A percentile compares a stretch with the other conserved stretches of the same genome.
These are phyloP conservation scores for Saturnispora zaruensis DNA, from an alignment of 805 yeast genomes.

Conservation along the genomic window DNA sequence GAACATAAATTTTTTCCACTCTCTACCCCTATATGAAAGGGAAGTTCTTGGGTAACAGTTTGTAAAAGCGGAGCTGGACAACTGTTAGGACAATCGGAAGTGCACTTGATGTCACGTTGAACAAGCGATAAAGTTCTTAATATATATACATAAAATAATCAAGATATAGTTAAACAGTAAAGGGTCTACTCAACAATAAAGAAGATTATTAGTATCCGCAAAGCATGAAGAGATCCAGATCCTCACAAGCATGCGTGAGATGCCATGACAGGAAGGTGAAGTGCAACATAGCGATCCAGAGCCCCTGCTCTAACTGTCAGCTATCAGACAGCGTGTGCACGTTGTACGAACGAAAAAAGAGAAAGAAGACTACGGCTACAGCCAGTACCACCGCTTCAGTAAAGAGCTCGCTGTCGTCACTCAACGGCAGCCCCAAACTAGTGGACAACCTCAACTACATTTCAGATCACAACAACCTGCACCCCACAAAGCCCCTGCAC, in stretches of 20 bases:
- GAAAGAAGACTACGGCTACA: conserved; percentile 12
- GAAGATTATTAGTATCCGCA: no score
- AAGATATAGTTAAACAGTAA: no score
- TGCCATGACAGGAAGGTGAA: conserved; percentile 72
- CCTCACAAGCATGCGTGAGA: conserved; percentile 62
- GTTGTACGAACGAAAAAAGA: conserved; percentile 39
- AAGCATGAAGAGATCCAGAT: conserved; percentile 43
- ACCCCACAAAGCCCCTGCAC: conserved; percentile 1
- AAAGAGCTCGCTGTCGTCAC: not conserved
- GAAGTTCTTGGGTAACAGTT: not conserved
- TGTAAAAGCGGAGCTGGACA: not conserved
- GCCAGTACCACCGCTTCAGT: not conserved
- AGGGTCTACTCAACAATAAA: no score
- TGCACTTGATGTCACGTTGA: no score
- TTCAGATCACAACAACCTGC: not conserved
- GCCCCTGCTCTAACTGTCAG: conserved; percentile 56
- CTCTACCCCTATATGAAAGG: not conserved
- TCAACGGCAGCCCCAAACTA: not conserved
- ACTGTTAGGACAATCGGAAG: not conserved
- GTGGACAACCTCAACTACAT: not conserved
- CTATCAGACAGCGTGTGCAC: conserved; percentile 63
- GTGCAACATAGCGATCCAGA: conserved; percentile 46
- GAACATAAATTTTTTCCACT: not conserved
- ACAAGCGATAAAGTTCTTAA: no score
- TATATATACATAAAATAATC: no score